Evolutionary conservation across 2,329 filamentous ascomycete species (phyloP), one percentile per base, ranked within the genome.

Genomic region (Pyrenophora seminiperda): DNA sequence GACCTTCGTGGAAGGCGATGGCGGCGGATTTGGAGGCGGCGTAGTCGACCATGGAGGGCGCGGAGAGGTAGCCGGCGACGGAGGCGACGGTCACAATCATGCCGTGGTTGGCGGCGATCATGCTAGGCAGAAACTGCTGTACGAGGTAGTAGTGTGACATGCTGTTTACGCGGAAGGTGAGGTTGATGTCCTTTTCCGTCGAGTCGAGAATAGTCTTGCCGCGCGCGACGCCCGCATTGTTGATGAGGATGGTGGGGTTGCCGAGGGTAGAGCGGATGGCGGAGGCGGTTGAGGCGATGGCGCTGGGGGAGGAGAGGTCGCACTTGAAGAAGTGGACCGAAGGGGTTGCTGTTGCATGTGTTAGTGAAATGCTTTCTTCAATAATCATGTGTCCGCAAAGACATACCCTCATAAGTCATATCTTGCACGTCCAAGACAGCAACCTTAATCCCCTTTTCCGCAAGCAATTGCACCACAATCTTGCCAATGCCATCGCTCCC

Each of bases 401-500:
- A 46, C 61, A 27, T 54, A 73, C 72, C 73, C 27, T 78, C 68
- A 62, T 80, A 86, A 15, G 79, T 81, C 72, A 86, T 73, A 4
- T 79, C 78, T 61, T 87, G 83, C 27, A 90, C 79, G 73, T 93
- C 89, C 29, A 92, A 69, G 2, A 91, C 85, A 0, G 86, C 86
- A 27, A 91, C 86, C 57, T 83, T 88, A 59, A 89, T 77, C 1
- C 82, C 83, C 53, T 75, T 76, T 67, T 85, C 82, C 0, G 83
- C 85, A n/a, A 94, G 76, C 44, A 86, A 70, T 56, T 80, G 78
- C 11, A 88, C 87, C 3, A 90, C 79, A 30, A 81, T 75, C 15
- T 81, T 83, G 11, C 89, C 89, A 63, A 93, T 91, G 0, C 89
- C 89, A 47, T 83, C 83, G 33, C 86, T 84, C 6, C 89, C 89